A percentile compares a stretch with the other conserved stretches of the same genome.
These are phyloP conservation scores for Leucocoprinus leucothites DNA, from an alignment of 768 basidiomycete species.

Conservation along the genomic window DNA sequence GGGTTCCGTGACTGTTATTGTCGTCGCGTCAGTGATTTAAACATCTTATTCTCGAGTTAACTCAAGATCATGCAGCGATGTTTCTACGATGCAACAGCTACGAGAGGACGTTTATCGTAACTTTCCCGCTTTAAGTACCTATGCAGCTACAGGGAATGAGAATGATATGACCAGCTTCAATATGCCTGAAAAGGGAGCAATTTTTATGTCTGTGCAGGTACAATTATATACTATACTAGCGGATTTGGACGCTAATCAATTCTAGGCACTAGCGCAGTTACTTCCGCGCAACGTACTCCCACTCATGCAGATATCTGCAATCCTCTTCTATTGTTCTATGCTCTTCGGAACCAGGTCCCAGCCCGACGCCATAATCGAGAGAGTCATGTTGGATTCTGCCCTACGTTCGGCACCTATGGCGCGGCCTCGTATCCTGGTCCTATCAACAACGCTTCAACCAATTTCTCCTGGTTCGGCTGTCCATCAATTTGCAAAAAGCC, in stretches of 20 bases:
- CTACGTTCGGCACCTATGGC: conserved; percentile 27
- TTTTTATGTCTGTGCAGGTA: conserved; percentile 13
- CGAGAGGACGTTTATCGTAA: not conserved
- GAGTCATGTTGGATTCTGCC: conserved; percentile 46
- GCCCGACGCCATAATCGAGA: conserved; percentile 18
- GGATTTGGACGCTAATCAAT: not conserved
- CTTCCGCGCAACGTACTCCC: not conserved
- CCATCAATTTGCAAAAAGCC: not conserved
- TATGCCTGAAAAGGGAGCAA: not conserved
- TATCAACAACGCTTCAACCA: conserved; percentile 14
- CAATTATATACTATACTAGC: not conserved
- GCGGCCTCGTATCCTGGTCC: conserved; percentile 41
- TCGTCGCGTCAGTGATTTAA: not conserved
- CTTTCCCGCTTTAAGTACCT: not conserved
- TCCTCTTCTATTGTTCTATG: conserved; percentile 18
- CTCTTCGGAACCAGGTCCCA: not conserved
- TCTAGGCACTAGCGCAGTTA: not conserved
- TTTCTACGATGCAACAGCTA: not conserved
- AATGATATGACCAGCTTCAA: not conserved
- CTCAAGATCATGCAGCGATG: not conserved
- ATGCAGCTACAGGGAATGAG: not conserved
- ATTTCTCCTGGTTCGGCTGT: conserved; percentile 20
- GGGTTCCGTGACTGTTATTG: not conserved
- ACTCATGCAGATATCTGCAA: not conserved
- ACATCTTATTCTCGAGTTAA: not conserved